A percentile compares a stretch with the other conserved stretches of the same genome.
These are phyloP conservation scores for Lodderomyces margitis DNA, from an alignment of 1,139 yeast genomes.

Conservation along the genomic window DNA sequence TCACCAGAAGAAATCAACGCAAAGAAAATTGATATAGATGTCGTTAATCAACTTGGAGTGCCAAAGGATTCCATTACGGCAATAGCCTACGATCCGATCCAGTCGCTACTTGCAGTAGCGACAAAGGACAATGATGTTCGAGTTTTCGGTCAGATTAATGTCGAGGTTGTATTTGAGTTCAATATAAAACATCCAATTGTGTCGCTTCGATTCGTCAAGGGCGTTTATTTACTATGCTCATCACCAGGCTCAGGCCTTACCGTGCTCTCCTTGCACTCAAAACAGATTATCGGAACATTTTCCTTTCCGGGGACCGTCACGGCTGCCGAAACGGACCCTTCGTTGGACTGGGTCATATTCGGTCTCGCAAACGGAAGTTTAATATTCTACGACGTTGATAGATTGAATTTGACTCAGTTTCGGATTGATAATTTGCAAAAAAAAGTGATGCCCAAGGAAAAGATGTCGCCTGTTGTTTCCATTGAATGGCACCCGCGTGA, in stretches of 20 bases:
- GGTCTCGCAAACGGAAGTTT: constrained; percentile 80
- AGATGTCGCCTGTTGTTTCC: constrained; percentile 59
- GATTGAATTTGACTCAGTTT: constrained; percentile 64
- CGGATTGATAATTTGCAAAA: constrained; percentile 74
- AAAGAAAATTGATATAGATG: constrained; percentile 35
- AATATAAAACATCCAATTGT: constrained; percentile 52
- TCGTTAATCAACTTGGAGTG: constrained; percentile 38
- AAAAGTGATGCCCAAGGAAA: constrained; percentile 45
- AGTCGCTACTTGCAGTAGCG: constrained; percentile 78
- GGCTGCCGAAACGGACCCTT: constrained; percentile 74
- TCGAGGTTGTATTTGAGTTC: constrained; percentile 65
- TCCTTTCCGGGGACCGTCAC: constrained; percentile 66
- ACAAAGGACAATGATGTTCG: constrained; percentile 69
- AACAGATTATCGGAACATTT: constrained; percentile 53
- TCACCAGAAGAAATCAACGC: constrained; percentile 40
- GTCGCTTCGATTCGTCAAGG: constrained; percentile 66
- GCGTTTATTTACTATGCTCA: constrained; percentile 69
- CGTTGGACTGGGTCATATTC: constrained; percentile 80
- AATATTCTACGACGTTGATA: constrained; percentile 79
- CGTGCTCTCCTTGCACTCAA: constrained; percentile 68
- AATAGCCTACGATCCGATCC: constrained; percentile 83
- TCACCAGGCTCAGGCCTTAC: constrained; percentile 48
- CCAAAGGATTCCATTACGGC: constrained; percentile 50
- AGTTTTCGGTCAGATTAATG: constrained; percentile 82
- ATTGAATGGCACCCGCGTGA: constrained; percentile 89